Percentiles rank a stretch among this genome's conserved stretches.
These are phyloP conservation scores for Botryosphaeria dothidea DNA, from an alignment of 2,329 filamentous ascomycete species.

Conservation along the genomic window DNA sequence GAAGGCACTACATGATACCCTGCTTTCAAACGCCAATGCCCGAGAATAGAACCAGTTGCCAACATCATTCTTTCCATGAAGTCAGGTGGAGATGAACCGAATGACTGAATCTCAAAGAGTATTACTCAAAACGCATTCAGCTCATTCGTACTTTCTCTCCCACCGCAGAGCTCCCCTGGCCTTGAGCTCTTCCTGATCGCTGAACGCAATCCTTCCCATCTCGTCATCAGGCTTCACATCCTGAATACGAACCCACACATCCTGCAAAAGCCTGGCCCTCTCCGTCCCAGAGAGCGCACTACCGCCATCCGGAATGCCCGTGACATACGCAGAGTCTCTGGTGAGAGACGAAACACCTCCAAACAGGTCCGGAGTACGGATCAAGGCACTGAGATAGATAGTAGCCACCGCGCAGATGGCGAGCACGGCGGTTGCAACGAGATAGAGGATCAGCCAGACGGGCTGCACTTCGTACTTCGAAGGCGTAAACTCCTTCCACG, in stretches of 20 bases:
- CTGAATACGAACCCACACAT: constrained; percentile 24
- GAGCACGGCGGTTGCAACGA: neutral
- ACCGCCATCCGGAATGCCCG: constrained; percentile 6
- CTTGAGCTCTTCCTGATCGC: neutral
- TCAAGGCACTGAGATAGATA: constrained; percentile 10
- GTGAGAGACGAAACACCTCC: constrained; percentile 21
- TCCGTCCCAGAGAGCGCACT: constrained; percentile 18
- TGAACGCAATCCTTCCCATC: constrained; percentile 23
- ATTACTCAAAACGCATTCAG: neutral
- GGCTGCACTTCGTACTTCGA: neutral
- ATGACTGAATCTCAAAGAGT: too few species aligned
- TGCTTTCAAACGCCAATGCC: too few species aligned
- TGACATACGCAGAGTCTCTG: constrained; percentile 21
- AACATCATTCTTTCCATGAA: too few species aligned
- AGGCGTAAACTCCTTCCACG: neutral
- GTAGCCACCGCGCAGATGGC: constrained; percentile 18
- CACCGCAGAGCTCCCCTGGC: neutral
- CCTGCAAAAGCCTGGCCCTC: constrained; percentile 16
- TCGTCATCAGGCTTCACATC: constrained; percentile 21
- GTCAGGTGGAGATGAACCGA: too few species aligned
- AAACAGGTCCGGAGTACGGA: constrained; percentile 21
- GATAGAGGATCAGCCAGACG: constrained; percentile 10
- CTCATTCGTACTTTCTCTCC: neutral
- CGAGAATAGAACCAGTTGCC: too few species aligned
- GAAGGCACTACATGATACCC: too few species aligned